phyloP scores from a whole-genome alignment of 2,329 filamentous ascomycete genomes.

The Pseudogymnoascus sp. region DNA sequence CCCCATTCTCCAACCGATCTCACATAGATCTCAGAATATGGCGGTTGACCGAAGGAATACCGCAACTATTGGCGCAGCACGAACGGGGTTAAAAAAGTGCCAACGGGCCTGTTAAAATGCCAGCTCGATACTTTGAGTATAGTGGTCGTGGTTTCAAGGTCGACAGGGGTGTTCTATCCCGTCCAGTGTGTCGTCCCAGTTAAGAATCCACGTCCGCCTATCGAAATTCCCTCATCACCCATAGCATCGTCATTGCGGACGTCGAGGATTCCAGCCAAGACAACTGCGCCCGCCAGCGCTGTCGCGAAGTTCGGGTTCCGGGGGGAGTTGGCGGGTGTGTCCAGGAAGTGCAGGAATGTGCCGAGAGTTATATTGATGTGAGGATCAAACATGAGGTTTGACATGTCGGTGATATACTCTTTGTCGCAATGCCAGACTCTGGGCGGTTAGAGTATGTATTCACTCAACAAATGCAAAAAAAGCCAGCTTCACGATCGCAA shows the following conservation, averaged over 20 bases:
- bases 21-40: background rate
- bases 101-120: background rate
- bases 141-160: conserved; percentile 7
- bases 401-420: background rate
- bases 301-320: background rate
- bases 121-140: background rate
- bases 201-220: background rate
- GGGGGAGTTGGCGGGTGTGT: background rate
- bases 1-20: background rate
- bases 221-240: conserved; percentile 5
- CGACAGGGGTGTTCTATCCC: conserved; percentile 6
- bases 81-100: background rate
- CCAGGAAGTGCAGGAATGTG: background rate
- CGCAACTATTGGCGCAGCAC: background rate
- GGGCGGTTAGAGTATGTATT: background rate
- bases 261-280: background rate
- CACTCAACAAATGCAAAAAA: background rate
- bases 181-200: background rate
- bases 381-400: background rate
- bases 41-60: background rate
- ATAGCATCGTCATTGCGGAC: background rate
- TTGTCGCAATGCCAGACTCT: background rate
- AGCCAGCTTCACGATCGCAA: background rate
- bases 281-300: background rate
- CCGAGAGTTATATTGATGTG: background rate